Evolutionary conservation across 2,329 filamentous ascomycete species (phyloP).

Genomic region (Ophiognomonia clavigignenti-juglandacearum): DNA sequence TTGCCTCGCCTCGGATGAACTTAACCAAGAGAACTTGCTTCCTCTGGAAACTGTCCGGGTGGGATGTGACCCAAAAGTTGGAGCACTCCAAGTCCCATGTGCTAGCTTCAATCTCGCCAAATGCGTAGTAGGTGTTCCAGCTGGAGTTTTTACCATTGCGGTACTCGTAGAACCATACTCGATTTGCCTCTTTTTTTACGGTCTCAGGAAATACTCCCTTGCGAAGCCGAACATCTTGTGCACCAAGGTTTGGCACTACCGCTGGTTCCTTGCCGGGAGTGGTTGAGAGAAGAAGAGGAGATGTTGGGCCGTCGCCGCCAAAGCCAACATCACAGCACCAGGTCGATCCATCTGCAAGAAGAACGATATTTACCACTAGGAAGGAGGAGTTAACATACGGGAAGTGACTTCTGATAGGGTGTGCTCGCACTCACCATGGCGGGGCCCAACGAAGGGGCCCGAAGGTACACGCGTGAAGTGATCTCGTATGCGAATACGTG

Average conservation of each 20-base stretch:
- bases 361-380: conserved; percentile 54
- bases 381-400: background rate
- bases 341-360: conserved; percentile 39
- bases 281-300: conserved; percentile 45
- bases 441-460: conserved; percentile 33
- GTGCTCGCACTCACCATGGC: conserved; percentile 32
- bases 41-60: conserved; percentile 46
- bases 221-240: conserved; percentile 51
- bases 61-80: conserved; percentile 49
- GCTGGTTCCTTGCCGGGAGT: conserved; percentile 26
- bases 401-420: background rate
- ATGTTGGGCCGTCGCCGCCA: conserved; percentile 56
- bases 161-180: conserved; percentile 61
- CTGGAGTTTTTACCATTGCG: conserved; percentile 38
- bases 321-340: conserved; percentile 61
- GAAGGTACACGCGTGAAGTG: conserved; percentile 30
- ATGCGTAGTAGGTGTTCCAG: conserved; percentile 61
- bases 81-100: conserved; percentile 56
- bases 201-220: conserved; percentile 38
- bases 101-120: conserved; percentile 60
- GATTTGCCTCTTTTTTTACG: conserved; percentile 31
- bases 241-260: conserved; percentile 44
- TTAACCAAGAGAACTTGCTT: conserved; percentile 46
- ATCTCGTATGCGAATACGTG: conserved; percentile 36
- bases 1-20: too few relatives aligned